Evolutionary conservation across 352 stramenopile species (phyloP).

Genomic region (Pythium apleroticum): DNA sequence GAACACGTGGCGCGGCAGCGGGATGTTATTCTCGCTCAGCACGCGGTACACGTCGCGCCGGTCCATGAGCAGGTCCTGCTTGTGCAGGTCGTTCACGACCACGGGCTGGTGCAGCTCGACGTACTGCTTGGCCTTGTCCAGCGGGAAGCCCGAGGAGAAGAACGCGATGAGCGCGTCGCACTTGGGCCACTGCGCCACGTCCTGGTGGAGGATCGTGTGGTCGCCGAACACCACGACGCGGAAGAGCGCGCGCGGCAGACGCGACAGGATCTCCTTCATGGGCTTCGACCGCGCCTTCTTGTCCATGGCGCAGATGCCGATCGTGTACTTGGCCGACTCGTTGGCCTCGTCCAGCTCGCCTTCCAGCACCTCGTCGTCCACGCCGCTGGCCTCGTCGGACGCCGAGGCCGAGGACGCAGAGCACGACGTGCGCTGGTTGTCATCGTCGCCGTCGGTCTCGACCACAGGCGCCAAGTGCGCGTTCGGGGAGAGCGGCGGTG

Average conservation of each 20-base stretch:
- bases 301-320: slow-evolving; percentile 98
- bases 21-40: slow-evolving; percentile 91
- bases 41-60: slow-evolving; percentile 94
- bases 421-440: slow-evolving; percentile 18
- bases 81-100: slow-evolving; percentile 97
- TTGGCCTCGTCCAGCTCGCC: background rate
- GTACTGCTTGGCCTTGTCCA: slow-evolving; percentile 97
- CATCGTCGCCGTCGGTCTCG: slow-evolving; percentile 7
- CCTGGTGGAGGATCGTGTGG: slow-evolving; percentile 92
- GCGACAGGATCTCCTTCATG: slow-evolving; percentile 95
- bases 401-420: slow-evolving; percentile 11
- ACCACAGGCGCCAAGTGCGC: background rate
- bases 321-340: slow-evolving; percentile 38
- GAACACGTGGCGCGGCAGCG: slow-evolving; percentile 94
- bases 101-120: slow-evolving; percentile 93
- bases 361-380: slow-evolving; percentile 5
- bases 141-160: slow-evolving; percentile 97
- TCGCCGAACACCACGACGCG: slow-evolving; percentile 98
- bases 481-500: background rate
- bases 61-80: slow-evolving; percentile 95
- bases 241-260: slow-evolving; percentile 89
- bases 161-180: slow-evolving; percentile 99
- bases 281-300: slow-evolving; percentile 96
- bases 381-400: background rate
- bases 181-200: slow-evolving; percentile 92